Evolutionary conservation across 106 monocot genomes (phyloP).

Genomic region (Dendrobium officinale): DNA sequence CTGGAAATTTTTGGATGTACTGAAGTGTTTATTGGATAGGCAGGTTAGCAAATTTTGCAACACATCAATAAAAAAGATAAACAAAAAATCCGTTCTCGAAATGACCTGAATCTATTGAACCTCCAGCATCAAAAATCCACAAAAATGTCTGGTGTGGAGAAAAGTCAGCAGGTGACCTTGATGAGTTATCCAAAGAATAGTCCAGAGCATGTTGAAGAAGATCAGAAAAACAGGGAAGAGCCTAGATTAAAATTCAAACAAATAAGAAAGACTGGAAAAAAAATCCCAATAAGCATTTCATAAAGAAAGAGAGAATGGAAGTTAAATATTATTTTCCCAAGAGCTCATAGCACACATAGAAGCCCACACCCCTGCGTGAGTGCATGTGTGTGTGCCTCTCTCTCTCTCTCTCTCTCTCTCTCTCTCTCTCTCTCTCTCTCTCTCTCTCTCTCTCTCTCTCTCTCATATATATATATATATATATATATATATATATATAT

Average conservation of each 20-base stretch:
- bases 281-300: background rate
- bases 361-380: no score
- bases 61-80: background rate
- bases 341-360: no score
- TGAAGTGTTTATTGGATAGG: slow-evolving; percentile 11
- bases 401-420: no score
- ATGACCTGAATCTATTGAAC: slow-evolving; percentile 49
- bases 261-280: background rate
- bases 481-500: no score
- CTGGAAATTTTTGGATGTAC: slow-evolving; percentile 33
- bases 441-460: no score
- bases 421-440: no score
- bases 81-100: background rate
- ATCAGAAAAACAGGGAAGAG: slow-evolving; percentile 17
- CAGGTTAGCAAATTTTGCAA: background rate
- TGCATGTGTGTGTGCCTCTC: no score
- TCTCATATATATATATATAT: no score
- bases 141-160: slow-evolving; percentile 59
- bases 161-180: slow-evolving; percentile 64
- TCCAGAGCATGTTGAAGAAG: slow-evolving; percentile 38
- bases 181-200: slow-evolving; percentile 60
- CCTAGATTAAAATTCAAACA: slow-evolving; percentile 16
- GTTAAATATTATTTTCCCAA: background rate
- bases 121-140: slow-evolving; percentile 65
- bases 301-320: background rate